A percentile compares a stretch with the other conserved stretches of the same genome.
Conservation (phyloP, 805 yeast species). For the Dipodascus albidus region DNA sequence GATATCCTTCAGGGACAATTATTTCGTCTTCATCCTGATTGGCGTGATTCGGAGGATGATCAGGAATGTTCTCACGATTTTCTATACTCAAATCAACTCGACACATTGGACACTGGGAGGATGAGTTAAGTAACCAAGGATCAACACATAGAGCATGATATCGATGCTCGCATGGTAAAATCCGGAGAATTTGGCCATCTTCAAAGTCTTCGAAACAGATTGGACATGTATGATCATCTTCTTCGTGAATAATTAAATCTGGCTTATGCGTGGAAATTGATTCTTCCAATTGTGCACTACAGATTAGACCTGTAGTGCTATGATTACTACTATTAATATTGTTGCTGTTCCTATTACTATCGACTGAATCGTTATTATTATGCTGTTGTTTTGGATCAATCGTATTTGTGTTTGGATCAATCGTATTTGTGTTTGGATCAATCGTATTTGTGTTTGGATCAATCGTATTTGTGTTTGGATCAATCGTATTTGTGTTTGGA, state of each 20-base stretch:
- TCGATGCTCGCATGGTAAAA: conserved; percentile 72
- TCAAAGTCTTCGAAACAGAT: conserved; percentile 64
- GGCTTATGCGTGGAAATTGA: conserved; percentile 6
- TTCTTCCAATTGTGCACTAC: background rate
- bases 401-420: background rate
- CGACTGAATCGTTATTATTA: background rate
- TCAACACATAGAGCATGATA: conserved; percentile 74
- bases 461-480: background rate
- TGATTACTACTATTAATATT: too few species aligned
- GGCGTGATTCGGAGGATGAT: background rate
- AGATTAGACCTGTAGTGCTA: background rate
- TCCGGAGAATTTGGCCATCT: conserved; percentile 49
- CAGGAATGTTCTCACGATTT: background rate
- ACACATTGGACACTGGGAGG: conserved; percentile 79
- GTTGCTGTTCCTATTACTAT: too few species aligned
- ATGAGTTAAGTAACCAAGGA: conserved; percentile 66
- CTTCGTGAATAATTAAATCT: conserved; percentile 2
- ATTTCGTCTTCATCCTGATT: background rate
- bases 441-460: background rate
- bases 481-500: conserved; percentile 1
- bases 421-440: background rate
- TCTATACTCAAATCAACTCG: conserved; percentile 1
- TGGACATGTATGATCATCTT: conserved; percentile 40
- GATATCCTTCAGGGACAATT: conserved; percentile 10
- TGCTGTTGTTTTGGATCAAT: background rate